Conservation (phyloP, 2,329 filamentous ascomycete genomes). For the Fusarium staphyleae region DNA sequence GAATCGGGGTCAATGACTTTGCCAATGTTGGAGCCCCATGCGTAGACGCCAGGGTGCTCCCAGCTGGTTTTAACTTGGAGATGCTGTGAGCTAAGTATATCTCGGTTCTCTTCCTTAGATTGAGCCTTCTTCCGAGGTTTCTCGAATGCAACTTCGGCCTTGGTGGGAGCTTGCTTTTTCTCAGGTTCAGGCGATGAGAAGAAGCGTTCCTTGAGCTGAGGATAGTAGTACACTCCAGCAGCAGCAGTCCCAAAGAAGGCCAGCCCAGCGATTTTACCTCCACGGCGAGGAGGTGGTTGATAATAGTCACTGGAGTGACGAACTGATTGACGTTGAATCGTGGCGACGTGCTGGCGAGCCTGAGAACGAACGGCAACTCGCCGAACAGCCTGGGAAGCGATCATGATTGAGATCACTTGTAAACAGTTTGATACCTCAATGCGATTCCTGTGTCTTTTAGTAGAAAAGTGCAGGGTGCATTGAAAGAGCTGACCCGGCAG, state of each 20-base stretch:
- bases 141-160: slow-evolving; percentile 72
- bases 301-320: slow-evolving; percentile 40
- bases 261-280: slow-evolving; percentile 43
- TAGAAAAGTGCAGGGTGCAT: slow-evolving; percentile 10
- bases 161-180: slow-evolving; percentile 27
- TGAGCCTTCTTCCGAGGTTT: slow-evolving; percentile 62
- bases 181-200: slow-evolving; percentile 27
- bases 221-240: slow-evolving; percentile 50
- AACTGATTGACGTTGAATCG: slow-evolving; percentile 42
- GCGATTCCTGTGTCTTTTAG: not conserved
- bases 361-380: slow-evolving; percentile 39
- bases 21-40: slow-evolving; percentile 89
- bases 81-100: slow-evolving; percentile 84
- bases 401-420: slow-evolving; percentile 40
- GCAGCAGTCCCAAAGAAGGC: slow-evolving; percentile 50
- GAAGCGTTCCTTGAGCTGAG: slow-evolving; percentile 43
- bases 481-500: slow-evolving; percentile 4
- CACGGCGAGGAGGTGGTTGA: slow-evolving; percentile 31
- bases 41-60: slow-evolving; percentile 86
- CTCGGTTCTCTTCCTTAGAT: slow-evolving; percentile 75
- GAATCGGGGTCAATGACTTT: slow-evolving; percentile 86
- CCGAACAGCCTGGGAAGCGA: slow-evolving; percentile 42
- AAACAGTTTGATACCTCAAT: slow-evolving; percentile 8
- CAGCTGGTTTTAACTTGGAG: slow-evolving; percentile 84
- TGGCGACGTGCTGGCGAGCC: slow-evolving; percentile 29